A percentile compares a stretch with the other conserved stretches of the same genome.
These are phyloP conservation scores for Brassica nigra DNA, from an alignment of 345 rosid species.

Conservation along the genomic window DNA sequence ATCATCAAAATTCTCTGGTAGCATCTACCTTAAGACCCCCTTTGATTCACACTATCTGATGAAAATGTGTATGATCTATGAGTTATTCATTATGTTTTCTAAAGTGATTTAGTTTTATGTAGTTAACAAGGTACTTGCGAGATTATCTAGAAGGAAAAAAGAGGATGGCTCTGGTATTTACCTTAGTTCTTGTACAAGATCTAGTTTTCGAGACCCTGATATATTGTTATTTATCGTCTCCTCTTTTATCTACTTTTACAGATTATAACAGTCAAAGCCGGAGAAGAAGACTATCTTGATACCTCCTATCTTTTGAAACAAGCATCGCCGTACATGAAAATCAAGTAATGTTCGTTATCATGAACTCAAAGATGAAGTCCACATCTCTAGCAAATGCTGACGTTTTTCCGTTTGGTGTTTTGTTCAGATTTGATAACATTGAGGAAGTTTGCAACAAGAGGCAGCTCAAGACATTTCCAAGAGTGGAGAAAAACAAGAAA, in stretches of 20 bases:
- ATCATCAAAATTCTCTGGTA: constrained; percentile 90
- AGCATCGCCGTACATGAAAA: constrained; percentile 87
- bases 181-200: constrained; percentile 12
- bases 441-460: constrained; percentile 68
- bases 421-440: constrained; percentile 61
- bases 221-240: not conserved
- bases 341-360: constrained; percentile 52
- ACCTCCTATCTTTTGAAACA: constrained; percentile 70
- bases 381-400: constrained; percentile 8
- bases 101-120: constrained; percentile 28
- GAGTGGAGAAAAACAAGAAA: constrained; percentile 57
- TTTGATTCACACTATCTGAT: constrained; percentile 10
- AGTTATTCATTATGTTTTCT: constrained; percentile 3
- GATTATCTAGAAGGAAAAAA: constrained; percentile 92
- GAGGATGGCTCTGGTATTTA: constrained; percentile 80
- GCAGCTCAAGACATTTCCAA: constrained; percentile 47
- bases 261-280: constrained; percentile 82
- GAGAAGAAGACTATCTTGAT: constrained; percentile 80
- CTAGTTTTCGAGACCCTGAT: not conserved
- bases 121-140: constrained; percentile 85
- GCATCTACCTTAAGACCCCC: constrained; percentile 7
- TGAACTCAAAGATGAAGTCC: constrained; percentile 14
- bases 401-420: constrained; percentile 6
- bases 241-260: constrained; percentile 34
- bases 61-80: not conserved